phyloP scores from a whole-genome alignment of 1,139 yeast species.

The Williopsis jadinii region DNA sequence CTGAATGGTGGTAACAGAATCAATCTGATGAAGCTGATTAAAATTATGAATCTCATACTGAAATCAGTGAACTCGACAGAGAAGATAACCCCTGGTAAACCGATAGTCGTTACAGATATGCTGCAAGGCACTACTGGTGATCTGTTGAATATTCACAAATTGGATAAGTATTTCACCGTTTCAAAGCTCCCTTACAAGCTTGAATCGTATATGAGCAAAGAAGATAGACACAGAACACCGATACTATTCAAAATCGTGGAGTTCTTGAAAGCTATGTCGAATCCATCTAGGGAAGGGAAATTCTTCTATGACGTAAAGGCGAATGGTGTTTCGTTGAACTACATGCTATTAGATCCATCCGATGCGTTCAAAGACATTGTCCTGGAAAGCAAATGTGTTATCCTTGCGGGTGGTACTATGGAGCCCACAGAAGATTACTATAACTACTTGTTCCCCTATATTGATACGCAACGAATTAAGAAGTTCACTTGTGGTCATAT shows the following conservation, averaged over 20 bases:
- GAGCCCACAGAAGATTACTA: slow-evolving; percentile 75
- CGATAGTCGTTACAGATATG: slow-evolving; percentile 44
- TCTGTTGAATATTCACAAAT: slow-evolving; percentile 58
- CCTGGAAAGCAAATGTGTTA: slow-evolving; percentile 59
- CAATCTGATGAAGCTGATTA: slow-evolving; percentile 56
- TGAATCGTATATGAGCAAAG: slow-evolving; percentile 57
- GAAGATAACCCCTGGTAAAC: slow-evolving; percentile 43
- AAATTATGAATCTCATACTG: slow-evolving; percentile 46
- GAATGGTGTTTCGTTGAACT: slow-evolving; percentile 39
- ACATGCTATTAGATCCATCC: slow-evolving; percentile 78
- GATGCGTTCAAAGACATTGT: slow-evolving; percentile 61
- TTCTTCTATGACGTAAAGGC: slow-evolving; percentile 55
- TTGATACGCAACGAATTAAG: slow-evolving; percentile 36
- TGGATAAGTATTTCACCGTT: slow-evolving; percentile 55
- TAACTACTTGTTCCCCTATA: slow-evolving; percentile 58
- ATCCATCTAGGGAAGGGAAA: slow-evolving; percentile 78
- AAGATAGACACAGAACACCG: slow-evolving; percentile 32
- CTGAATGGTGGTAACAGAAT: slow-evolving; percentile 73
- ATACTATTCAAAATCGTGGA: slow-evolving; percentile 58
- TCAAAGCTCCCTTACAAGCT: slow-evolving; percentile 82
- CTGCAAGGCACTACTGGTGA: slow-evolving; percentile 59
- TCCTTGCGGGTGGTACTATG: slow-evolving; percentile 96
- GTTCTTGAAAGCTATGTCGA: slow-evolving; percentile 59
- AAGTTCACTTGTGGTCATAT: slow-evolving; percentile 79
- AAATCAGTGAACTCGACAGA: slow-evolving; percentile 35